phyloP scores from a whole-genome alignment of 495 filamentous ascomycete species.

The Astrocystis sublimbata region DNA sequence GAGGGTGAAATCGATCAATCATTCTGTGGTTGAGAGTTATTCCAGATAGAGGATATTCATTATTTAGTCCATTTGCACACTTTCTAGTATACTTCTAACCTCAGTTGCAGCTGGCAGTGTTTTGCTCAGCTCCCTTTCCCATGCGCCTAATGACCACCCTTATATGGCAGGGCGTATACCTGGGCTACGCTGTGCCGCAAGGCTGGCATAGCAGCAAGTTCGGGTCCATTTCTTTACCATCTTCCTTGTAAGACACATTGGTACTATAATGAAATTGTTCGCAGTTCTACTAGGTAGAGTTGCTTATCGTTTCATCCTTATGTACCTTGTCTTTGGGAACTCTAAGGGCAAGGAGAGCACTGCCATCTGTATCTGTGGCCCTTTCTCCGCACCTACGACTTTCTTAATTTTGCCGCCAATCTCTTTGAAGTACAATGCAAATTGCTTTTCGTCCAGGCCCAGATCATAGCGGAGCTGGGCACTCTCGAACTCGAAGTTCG shows the following conservation, averaged over 20 bases:
- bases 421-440: constrained; percentile 73
- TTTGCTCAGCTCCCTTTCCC: neutral
- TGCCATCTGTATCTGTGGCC: constrained; percentile 59
- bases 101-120: neutral
- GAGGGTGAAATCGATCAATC: too few species aligned
- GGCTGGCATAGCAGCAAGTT: neutral
- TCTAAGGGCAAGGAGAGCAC: constrained; percentile 74
- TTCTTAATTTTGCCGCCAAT: constrained; percentile 68
- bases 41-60: constrained; percentile 6
- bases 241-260: neutral
- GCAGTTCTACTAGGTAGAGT: neutral
- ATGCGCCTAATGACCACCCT: neutral
- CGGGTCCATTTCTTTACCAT: neutral
- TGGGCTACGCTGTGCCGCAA: neutral
- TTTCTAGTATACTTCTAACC: neutral
- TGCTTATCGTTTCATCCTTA: constrained; percentile 27
- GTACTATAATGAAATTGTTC: neutral
- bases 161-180: neutral
- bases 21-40: too few species aligned
- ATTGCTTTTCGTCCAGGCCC: constrained; percentile 65
- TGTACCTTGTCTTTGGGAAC: constrained; percentile 60
- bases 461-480: constrained; percentile 77
- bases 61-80: neutral
- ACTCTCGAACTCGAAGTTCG: constrained; percentile 77
- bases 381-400: constrained; percentile 50